Base-by-base conservation (phyloP, 2,329 filamentous ascomycete genomes). In the Ambrosiella cleistominuta region DNA sequence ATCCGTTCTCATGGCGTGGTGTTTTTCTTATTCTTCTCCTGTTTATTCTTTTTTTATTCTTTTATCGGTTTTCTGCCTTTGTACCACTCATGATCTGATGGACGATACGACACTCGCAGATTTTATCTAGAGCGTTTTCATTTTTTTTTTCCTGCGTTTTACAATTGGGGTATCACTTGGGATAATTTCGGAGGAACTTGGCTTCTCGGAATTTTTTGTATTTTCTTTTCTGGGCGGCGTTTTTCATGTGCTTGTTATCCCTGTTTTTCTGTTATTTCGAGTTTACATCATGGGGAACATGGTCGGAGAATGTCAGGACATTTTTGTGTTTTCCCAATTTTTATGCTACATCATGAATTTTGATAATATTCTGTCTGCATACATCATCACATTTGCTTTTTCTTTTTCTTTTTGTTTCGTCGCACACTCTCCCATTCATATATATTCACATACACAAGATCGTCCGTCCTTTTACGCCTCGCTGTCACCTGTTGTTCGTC, bases 71-170 rank as follows among this genome's bases (percentile, higher is more conserved):
- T 42, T 47, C 27, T 27, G 27, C n/a, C 8, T 47, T 47, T 13
- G n/a, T 47, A 17, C 44, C n/a, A 47, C 44, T 47, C n/a, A 47
- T 47, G 44, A 47, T 47, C 44, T 47, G 44, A 47, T 47, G n/a
- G 51, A 58, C 40, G 57, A 42, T 57, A 57, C n/a, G 51, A 58
- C 49, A 38, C 38, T 54, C 50, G 44, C 27, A 36, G 39, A 42
- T 58, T 54, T 56, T 35, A 54, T 57, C 44, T 44, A 60, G 53
- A 39, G 54, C 55, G 60, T 56, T 55, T 45, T 55, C 51, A 35
- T 38, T 35, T 54, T 49, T 60, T 40, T 58, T 35, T 53, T 53
- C 3, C 37, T 49, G 8, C 3, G 36, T 35, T 47, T 39, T 19
- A 42, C 36, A 19, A 27, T 53, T 35, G 39, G 38, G 49, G 54